These are phyloP conservation scores for Ophiostoma pallidulum DNA, from an alignment of 2,329 filamentous ascomycete genomes.

Conservation along the genomic window DNA sequence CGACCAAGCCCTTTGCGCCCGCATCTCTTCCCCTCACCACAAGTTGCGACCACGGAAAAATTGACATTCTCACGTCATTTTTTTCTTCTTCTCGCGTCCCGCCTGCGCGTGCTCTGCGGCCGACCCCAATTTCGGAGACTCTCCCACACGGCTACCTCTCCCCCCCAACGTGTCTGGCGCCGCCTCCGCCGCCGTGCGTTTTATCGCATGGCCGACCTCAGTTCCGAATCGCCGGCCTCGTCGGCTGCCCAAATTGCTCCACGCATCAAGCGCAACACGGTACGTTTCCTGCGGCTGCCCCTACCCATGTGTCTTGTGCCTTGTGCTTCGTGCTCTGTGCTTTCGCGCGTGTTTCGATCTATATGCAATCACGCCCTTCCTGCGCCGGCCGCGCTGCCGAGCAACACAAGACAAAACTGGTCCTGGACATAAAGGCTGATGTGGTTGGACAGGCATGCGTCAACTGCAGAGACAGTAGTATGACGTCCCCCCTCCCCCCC, in stretches of 20 bases:
- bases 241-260: conserved; percentile 9
- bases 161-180: neutral
- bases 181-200: neutral
- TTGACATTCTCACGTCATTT: too few species aligned
- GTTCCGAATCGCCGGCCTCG: conserved; percentile 8
- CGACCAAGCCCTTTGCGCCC: neutral
- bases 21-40: too few species aligned
- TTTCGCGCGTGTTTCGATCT: neutral
- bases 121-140: neutral
- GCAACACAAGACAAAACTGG: neutral
- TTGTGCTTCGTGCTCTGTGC: neutral
- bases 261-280: conserved; percentile 20
- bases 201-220: conserved; percentile 14
- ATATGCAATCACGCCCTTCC: too few species aligned
- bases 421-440: conserved; percentile 1
- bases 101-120: too few species aligned
- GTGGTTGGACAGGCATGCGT: conserved; percentile 16
- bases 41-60: too few species aligned
- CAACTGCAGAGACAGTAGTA: conserved; percentile 21
- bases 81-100: too few species aligned
- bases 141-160: too few species aligned
- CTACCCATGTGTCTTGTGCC: neutral
- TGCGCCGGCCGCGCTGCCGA: too few species aligned
- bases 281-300: conserved; percentile 4
- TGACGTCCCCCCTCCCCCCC: conserved; percentile 2